Evolutionary conservation across 2,329 filamentous ascomycete genomes (phyloP).

Genomic region (Fusarium xyrophilum): DNA sequence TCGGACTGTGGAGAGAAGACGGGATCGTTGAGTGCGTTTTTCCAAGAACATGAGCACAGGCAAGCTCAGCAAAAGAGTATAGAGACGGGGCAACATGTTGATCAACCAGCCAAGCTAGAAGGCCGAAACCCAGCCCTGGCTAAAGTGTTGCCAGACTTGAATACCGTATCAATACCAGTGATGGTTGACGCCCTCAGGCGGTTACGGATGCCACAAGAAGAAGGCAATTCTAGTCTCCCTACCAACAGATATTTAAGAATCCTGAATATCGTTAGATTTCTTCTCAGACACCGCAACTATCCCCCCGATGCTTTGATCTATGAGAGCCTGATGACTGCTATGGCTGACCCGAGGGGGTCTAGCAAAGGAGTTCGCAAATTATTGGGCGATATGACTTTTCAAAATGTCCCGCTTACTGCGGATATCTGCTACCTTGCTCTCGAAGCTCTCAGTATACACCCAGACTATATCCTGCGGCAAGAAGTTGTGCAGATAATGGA

Average conservation of each 20-base stretch:
- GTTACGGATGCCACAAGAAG: conserved; percentile 36
- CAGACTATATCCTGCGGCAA: conserved; percentile 79
- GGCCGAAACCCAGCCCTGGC: conserved; percentile 13
- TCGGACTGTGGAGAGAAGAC: not conserved
- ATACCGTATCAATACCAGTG: conserved; percentile 17
- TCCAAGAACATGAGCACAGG: not conserved
- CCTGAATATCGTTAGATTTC: conserved; percentile 58
- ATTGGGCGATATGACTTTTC: conserved; percentile 74
- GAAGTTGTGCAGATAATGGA: conserved; percentile 77
- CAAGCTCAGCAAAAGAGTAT: not conserved
- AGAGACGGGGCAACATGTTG: not conserved
- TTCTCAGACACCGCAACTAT: conserved; percentile 64
- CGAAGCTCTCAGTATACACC: conserved; percentile 78
- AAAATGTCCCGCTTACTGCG: conserved; percentile 68
- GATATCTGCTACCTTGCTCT: conserved; percentile 75
- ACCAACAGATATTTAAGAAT: conserved; percentile 43
- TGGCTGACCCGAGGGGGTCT: conserved; percentile 72
- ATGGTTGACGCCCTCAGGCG: conserved; percentile 41
- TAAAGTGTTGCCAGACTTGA: conserved; percentile 4
- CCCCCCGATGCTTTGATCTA: conserved; percentile 68
- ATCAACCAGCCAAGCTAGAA: not conserved
- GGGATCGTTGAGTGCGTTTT: conserved; percentile 3
- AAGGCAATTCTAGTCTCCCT: conserved; percentile 27
- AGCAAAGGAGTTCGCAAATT: conserved; percentile 67
- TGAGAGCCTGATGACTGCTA: conserved; percentile 75